These are phyloP conservation scores for Pichia sp. DNA, from an alignment of 1,139 yeast genomes.

Conservation along the genomic window DNA sequence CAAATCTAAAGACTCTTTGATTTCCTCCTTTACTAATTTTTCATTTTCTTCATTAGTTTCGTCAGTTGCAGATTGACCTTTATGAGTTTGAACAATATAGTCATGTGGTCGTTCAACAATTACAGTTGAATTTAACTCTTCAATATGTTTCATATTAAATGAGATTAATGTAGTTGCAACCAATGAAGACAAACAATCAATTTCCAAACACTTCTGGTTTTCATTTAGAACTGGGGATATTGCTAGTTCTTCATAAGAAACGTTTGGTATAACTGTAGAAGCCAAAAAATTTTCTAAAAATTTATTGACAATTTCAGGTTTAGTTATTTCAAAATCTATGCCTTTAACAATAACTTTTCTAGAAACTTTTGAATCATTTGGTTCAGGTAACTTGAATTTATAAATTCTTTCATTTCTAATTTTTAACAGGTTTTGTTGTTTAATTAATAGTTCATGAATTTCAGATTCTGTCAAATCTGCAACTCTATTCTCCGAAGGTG, in stretches of 20 bases:
- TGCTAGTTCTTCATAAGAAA: conserved; percentile 22
- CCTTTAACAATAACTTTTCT: conserved; percentile 28
- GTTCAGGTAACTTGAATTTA: conserved; percentile 42
- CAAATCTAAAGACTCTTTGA: conserved; percentile 26
- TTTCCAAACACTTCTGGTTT: conserved; percentile 35
- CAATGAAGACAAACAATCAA: conserved; percentile 46
- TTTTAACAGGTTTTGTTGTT: conserved; percentile 3
- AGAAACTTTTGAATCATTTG: conserved; percentile 46
- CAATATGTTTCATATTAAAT: conserved; percentile 36
- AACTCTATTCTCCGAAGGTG: conserved; percentile 34
- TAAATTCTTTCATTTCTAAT: background rate
- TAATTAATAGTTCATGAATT: background rate
- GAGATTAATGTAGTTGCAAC: conserved; percentile 56
- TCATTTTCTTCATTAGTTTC: background rate
- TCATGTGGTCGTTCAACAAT: conserved; percentile 53
- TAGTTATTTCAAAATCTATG: conserved; percentile 22
- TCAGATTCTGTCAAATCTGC: conserved; percentile 44
- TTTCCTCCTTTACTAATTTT: conserved; percentile 13
- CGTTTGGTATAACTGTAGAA: conserved; percentile 23
- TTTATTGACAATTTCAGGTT: conserved; percentile 19
- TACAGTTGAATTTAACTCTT: conserved; percentile 33
- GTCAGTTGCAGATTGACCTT: background rate
- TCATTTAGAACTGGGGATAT: conserved; percentile 9
- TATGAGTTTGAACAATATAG: conserved; percentile 35
- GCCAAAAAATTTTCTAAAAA: conserved; percentile 23